Conservation (phyloP, 208 protist genomes). For the Crithidia thermophila region DNA sequence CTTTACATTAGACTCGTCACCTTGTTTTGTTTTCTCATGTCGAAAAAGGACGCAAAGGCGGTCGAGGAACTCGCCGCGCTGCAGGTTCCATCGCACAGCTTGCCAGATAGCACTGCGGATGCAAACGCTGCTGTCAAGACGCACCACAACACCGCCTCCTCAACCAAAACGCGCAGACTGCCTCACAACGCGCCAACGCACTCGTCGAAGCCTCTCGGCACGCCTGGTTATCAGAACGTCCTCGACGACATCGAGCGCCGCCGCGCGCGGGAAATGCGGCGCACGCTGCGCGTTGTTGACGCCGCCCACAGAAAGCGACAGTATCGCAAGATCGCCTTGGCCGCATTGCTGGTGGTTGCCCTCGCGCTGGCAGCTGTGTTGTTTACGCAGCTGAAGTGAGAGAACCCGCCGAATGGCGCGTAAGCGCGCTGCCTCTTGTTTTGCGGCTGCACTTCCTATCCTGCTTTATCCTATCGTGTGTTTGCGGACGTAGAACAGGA, state of each 20-base stretch:
- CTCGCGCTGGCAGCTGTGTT: background rate
- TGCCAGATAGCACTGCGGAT: no score
- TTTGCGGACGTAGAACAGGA: no score
- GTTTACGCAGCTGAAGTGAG: background rate
- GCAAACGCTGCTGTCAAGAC: no score
- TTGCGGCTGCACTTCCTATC: no score
- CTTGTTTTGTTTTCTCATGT: slow-evolving; percentile 3
- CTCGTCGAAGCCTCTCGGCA: background rate
- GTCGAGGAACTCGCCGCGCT: slow-evolving; percentile 9
- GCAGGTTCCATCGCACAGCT: slow-evolving; percentile 14
- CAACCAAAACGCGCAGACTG: background rate
- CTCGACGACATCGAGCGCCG: slow-evolving; percentile 21
- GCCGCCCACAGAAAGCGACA: background rate
- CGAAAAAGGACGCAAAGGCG: background rate
- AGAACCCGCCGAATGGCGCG: no score
- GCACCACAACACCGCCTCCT: background rate
- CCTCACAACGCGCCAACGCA: background rate
- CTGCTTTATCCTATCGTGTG: no score
- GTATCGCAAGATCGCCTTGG: slow-evolving; percentile 4
- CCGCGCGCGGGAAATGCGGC: slow-evolving; percentile 25
- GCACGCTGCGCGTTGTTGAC: slow-evolving; percentile 7
- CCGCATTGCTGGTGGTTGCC: slow-evolving; percentile 9
- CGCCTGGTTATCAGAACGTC: slow-evolving; percentile 9
- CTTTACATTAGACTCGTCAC: background rate
- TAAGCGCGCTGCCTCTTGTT: no score